phyloP scores from a whole-genome alignment of 305 asterid species.

The Fraxinus velutina region DNA sequence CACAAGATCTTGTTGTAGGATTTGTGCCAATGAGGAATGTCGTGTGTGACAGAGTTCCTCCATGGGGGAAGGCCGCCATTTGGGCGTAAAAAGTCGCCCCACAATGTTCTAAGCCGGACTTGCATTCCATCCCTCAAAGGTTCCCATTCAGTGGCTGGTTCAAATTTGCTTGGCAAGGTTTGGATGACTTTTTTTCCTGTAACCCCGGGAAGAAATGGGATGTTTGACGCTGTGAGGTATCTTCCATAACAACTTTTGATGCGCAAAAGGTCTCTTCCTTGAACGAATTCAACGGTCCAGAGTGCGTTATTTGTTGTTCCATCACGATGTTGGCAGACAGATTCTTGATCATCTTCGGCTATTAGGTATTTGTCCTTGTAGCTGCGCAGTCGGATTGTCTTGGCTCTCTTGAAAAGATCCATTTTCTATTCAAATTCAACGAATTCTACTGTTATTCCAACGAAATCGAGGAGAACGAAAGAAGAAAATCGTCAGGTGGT shows the following conservation, averaged over 20 bases:
- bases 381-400: constrained; percentile 47
- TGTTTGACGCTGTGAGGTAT: constrained; percentile 58
- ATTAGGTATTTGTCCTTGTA: constrained; percentile 59
- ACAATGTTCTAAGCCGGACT: constrained; percentile 49
- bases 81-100: constrained; percentile 55
- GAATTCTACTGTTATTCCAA: not conserved
- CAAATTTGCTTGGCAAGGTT: constrained; percentile 34
- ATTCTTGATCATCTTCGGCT: constrained; percentile 54
- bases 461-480: not conserved
- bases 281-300: constrained; percentile 53
- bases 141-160: constrained; percentile 60
- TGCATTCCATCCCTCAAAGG: constrained; percentile 64
- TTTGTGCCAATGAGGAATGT: constrained; percentile 36
- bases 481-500: not conserved
- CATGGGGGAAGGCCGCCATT: constrained; percentile 67
- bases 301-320: constrained; percentile 38
- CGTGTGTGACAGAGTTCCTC: constrained; percentile 60
- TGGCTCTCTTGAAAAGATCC: constrained; percentile 65
- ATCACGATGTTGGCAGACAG: constrained; percentile 42
- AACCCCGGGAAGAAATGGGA: constrained; percentile 52
- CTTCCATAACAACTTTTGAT: constrained; percentile 61
- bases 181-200: constrained; percentile 56
- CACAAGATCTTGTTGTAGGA: constrained; percentile 50
- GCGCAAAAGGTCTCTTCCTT: constrained; percentile 37
- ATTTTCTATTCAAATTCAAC: constrained; percentile 21